Base-by-base conservation (phyloP, 129 eudicot species). In the Escallonia herrerae region DNA sequence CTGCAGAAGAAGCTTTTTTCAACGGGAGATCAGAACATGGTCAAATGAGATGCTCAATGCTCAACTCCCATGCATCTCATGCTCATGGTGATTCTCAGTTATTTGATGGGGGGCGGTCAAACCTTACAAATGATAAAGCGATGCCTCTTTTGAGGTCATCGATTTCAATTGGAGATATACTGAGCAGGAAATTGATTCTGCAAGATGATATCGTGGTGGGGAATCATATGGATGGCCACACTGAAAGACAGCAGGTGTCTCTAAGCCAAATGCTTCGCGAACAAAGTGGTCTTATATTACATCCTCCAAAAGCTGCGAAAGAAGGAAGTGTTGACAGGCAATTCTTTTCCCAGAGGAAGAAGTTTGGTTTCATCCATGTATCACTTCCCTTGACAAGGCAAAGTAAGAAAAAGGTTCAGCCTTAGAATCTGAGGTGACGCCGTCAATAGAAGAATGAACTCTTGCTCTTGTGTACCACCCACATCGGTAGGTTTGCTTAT, bases 191-290 rank as follows among this genome's bases (percentile, higher is more conserved):
- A 58, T 42, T 86, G 41, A 77, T 86, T 55, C 5, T 77, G 56
- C 81, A 80, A 75, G 90, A 90, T 69, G 89, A 90, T 37, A 72
- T 83, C 5, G 69, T 76, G 7, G 82, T 76, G 66, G 87, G 72
- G 8, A 76, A 77, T 60, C 77, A 70, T 60, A 80, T 51, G 63
- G 84, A 79, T 66, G 68, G 67, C 15, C 77, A 64, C 4, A 60
- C 65, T 9, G 82, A 67, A 42, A 72, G 82, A 68, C 80, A 80
- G 11, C 80, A 76, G 49, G 77, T 76, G 62, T 86, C 91, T 47
- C 53, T 90, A 63, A 90, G 87, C 74, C 86, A 86, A 67, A 86
- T 90, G 95, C 82, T 90, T 60, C 79, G 83, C 4, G 85, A 82
- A 60, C 91, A 90, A 64, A 83, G 97, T 39, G 75, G 91, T 44